Percentiles rank a stretch among this genome's conserved stretches.
phyloP scores from a whole-genome alignment of 1,139 yeast species.

The Pichia sp. region DNA sequence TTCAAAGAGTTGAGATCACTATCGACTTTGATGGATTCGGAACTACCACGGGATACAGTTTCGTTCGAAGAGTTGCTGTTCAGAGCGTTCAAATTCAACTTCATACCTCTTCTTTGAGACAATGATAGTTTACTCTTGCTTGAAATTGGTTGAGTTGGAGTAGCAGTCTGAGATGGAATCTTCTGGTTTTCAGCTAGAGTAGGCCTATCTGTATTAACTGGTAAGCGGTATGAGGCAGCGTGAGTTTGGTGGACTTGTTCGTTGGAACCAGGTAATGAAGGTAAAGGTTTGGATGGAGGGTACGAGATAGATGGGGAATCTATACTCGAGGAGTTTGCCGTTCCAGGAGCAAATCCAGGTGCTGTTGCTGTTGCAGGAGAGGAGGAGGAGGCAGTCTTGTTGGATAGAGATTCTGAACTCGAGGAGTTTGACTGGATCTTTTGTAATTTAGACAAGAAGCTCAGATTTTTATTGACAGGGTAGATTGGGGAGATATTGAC shows the following conservation, averaged over 20 bases:
- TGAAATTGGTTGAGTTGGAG: background rate
- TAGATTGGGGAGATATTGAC: background rate
- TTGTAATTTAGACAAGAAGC: conserved; percentile 11
- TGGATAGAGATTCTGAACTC: conserved; percentile 3
- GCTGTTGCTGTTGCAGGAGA: background rate
- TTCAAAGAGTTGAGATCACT: conserved; percentile 1
- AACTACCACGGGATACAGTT: background rate
- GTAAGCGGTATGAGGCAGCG: background rate
- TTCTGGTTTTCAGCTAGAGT: background rate
- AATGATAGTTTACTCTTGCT: conserved; percentile 35
- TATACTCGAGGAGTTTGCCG: background rate
- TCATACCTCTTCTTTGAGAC: conserved; percentile 59
- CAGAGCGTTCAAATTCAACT: conserved; percentile 39
- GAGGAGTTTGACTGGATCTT: conserved; percentile 14
- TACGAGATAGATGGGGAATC: background rate
- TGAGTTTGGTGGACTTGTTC: background rate
- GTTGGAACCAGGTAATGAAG: conserved; percentile 1
- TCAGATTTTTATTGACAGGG: conserved; percentile 12
- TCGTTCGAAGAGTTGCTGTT: conserved; percentile 11
- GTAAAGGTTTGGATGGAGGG: conserved; percentile 5
- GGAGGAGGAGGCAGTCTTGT: background rate
- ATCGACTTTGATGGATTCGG: background rate
- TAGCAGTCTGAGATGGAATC: background rate
- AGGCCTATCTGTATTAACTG: background rate
- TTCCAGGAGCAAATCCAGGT: background rate